Evolutionary conservation across 2,329 filamentous ascomycete species (phyloP).

Genomic region (Fusarium pseudocircinatum): DNA sequence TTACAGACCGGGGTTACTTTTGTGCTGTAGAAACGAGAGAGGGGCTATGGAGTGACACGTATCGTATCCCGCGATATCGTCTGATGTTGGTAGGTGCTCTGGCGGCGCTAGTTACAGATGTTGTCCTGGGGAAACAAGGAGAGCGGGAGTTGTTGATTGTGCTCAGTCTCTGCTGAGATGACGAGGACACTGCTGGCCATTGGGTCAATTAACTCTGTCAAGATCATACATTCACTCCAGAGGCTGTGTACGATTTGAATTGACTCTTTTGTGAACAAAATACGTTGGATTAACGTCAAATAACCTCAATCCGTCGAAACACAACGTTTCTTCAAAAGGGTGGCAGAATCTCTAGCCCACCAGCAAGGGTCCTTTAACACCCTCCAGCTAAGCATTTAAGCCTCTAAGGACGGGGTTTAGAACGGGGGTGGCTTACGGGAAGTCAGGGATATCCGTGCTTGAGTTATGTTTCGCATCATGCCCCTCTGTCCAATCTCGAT

Average conservation of each 20-base stretch:
- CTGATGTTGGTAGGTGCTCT: slow-evolving; percentile 41
- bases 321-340: slow-evolving; percentile 26
- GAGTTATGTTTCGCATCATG: slow-evolving; percentile 34
- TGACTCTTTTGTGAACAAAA: background rate
- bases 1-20: slow-evolving; percentile 10
- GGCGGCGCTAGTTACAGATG: slow-evolving; percentile 29
- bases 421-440: slow-evolving; percentile 8
- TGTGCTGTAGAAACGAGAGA: slow-evolving; percentile 2
- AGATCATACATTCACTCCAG: background rate
- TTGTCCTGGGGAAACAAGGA: slow-evolving; percentile 26
- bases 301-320: slow-evolving; percentile 8
- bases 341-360: slow-evolving; percentile 18
- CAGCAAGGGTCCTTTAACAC: slow-evolving; percentile 11
- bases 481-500: slow-evolving; percentile 6
- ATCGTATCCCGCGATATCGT: slow-evolving; percentile 41
- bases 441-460: slow-evolving; percentile 29
- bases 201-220: background rate
- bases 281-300: slow-evolving; percentile 1
- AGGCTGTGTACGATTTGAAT: background rate
- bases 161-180: slow-evolving; percentile 5
- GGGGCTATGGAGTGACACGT: slow-evolving; percentile 33
- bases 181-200: background rate
- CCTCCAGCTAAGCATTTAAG: background rate
- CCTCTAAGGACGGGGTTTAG: background rate
- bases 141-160: background rate